These are phyloP conservation scores for Onygena corvina DNA, from an alignment of 2,329 filamentous ascomycete genomes.

Conservation along the genomic window DNA sequence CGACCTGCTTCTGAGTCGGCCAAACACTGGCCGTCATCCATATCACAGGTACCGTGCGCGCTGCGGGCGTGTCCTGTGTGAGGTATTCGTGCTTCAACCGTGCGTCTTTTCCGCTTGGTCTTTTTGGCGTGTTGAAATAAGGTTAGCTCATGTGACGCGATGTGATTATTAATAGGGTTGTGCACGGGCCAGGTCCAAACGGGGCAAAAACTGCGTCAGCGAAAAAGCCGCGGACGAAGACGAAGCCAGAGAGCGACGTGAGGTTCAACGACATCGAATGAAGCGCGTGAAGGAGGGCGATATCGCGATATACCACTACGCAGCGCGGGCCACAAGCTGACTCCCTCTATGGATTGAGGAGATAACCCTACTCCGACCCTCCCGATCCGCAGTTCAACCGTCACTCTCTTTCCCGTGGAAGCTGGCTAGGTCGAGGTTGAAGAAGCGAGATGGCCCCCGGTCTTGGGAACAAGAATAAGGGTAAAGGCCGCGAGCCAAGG, in stretches of 20 bases:
- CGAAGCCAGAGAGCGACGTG: no score
- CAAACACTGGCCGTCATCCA: no score
- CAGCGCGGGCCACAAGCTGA: no score
- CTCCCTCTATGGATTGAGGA: no score
- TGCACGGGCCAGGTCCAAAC: conserved; percentile 1
- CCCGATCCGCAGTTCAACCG: no score
- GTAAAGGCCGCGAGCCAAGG: conserved; percentile 42
- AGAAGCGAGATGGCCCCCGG: conserved; percentile 31
- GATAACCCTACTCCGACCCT: no score
- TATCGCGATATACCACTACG: not conserved
- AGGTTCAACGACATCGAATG: conserved; percentile 2
- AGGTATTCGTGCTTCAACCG: not conserved
- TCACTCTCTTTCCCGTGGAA: no score
- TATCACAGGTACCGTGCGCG: no score
- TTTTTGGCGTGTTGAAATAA: not conserved
- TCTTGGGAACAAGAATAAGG: conserved; percentile 39
- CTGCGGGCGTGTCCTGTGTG: no score
- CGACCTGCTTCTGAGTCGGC: no score
- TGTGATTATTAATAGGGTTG: not conserved
- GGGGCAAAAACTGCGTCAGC: not conserved
- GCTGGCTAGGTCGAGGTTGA: no score
- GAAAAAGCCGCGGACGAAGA: no score
- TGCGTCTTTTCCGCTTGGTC: not conserved
- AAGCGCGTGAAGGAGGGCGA: not conserved
- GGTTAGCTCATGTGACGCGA: not conserved